Conservation (phyloP, 2,329 filamentous ascomycete species). For the Neofusicoccum cordaticola region DNA sequence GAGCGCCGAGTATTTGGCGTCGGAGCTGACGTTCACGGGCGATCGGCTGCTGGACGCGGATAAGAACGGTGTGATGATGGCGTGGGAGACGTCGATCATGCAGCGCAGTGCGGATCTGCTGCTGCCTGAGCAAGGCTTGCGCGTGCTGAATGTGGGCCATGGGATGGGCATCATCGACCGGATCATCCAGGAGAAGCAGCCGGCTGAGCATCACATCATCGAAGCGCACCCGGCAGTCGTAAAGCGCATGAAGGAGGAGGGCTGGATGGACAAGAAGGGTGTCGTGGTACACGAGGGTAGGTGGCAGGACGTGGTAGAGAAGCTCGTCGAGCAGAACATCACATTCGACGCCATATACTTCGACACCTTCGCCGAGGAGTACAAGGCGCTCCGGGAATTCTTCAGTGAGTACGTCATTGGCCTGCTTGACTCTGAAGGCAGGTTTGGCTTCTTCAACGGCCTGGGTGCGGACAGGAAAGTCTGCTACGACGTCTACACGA, state of each 20-base stretch:
- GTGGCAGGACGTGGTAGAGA: constrained; percentile 50
- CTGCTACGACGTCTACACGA: constrained; percentile 94
- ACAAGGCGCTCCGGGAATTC: constrained; percentile 78
- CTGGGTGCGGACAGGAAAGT: constrained; percentile 88
- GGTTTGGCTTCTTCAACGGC: constrained; percentile 66
- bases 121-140: constrained; percentile 36
- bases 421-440: constrained; percentile 62
- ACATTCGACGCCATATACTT: constrained; percentile 71
- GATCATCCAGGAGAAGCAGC: constrained; percentile 45
- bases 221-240: constrained; percentile 52
- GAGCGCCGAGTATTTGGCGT: constrained; percentile 40
- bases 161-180: constrained; percentile 53
- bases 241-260: constrained; percentile 43
- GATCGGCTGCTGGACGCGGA: constrained; percentile 47
- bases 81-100: constrained; percentile 53
- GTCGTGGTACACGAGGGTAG: constrained; percentile 49
- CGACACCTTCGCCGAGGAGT: constrained; percentile 96
- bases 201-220: constrained; percentile 49
- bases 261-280: constrained; percentile 49
- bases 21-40: constrained; percentile 47
- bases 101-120: constrained; percentile 44
- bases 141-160: constrained; percentile 50
- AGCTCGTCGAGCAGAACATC: constrained; percentile 42
- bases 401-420: constrained; percentile 84
- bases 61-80: constrained; percentile 54